Base-by-base conservation (phyloP, 768 basidiomycete genomes). In the Suillus fuscotomentosus region DNA sequence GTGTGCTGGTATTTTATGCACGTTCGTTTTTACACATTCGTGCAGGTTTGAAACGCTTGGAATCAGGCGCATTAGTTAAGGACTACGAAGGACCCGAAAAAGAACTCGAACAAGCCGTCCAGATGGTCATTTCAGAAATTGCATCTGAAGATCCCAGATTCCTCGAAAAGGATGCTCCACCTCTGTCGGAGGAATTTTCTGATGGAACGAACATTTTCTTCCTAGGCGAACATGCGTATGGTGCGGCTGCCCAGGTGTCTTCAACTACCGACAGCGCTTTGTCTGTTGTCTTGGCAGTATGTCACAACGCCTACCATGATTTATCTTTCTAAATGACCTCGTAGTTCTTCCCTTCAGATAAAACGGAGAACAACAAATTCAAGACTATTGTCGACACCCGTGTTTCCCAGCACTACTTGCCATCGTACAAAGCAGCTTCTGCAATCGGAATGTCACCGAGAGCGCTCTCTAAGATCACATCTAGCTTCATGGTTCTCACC, bases 181-280 rank as follows among this genome's bases (percentile, higher is more conserved):
- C 93, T 0, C 77, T 99, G 38, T 82, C 87, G 0, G 89, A 94
- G 61, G 97, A 99, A 73, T 98, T 94, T 78, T 95, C 96, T 0
- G 87, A 86, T 0, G 93, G 91, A 1, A 91, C 88, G 74, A 93
- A 90, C 72, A 92, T 99, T 36, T 97, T 99, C 79, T 99, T 98
- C 87, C 83, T 99, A 8, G 96, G 97, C 17, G 90, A 93, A 71
- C 89, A 94, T 73, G 94, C 92, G 0, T 99, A 97, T 71, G 97
- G 97, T n/a, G 89, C 93, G 3, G 94, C 97, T 15, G 95, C 96
- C 0, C 92, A 95, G 70, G 94, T 99, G 13, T 83, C 87, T 45
- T 83, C 78, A 0, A 93, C 94, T 0, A 84, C 84, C 0, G 85
- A 91, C 3, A 82, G 84, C 3, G 80, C 86, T 1, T 77, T 99